Evolutionary conservation across 192 early-diverging fungal genomes (phyloP), one percentile per base, ranked within the genome.

Genomic region (Paraglomus occultum): DNA sequence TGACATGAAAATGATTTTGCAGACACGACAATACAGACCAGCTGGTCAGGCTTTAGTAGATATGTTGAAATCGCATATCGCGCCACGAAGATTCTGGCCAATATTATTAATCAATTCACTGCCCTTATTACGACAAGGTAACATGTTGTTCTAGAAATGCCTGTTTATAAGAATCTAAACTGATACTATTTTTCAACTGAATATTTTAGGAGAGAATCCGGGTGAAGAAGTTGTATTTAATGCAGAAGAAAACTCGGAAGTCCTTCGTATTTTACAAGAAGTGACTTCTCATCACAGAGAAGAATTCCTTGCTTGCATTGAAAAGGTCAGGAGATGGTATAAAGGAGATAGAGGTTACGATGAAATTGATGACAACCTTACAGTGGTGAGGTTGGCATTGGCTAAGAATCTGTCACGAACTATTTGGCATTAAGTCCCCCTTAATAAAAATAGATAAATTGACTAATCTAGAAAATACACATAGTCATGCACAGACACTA

Each of bases 181-280:
- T 11, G 14, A 11, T 40, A 8, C 0, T 8, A 11, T 42, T 38
- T 39, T 60, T 11, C 7, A 8, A 18, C 15, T 57, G 11, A 39
- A 61, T 22, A 40, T 42, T n/a, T 14, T 15, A 39, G 18, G 18
- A 7, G 18, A 11, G 11, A 61, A 8, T 7, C 10, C 1, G 11
- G 38, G 15, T 10, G 38, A 8, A 61, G 23, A 61, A 11, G 12
- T 12, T 1, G 18, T 61, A 23, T 39, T 61, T 42, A 40, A 11
- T 18, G 8, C 2, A 9, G 20, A 51, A 52, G 64, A 66, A 38
- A 66, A n/a, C 15, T 38, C 43, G 38, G 64, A 66, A 51, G 53
- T 66, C 15, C 53, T 51, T 18, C n/a, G 64, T 22, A 66, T 49
- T n/a, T n/a, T 66, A 12, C 18, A 66, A 52, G 50, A 66, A 22